phyloP scores from a whole-genome alignment of 139 green algal genomes.

The Pseudopediastrum boryanum region DNA sequence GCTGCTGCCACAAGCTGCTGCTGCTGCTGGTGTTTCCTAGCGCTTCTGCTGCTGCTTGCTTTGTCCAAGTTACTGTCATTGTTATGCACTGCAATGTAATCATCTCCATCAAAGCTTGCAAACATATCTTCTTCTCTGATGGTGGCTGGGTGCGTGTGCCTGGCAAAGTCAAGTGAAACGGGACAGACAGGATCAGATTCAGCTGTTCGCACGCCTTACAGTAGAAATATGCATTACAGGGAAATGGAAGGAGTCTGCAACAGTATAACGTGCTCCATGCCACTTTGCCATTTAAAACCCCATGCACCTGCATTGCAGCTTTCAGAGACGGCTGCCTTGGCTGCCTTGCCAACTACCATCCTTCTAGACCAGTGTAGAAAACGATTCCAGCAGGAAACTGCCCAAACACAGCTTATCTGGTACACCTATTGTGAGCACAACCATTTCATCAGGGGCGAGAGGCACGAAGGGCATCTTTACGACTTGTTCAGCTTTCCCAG shows the following conservation, averaged over 20 bases:
- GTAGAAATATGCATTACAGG: neutral
- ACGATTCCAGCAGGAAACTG: neutral
- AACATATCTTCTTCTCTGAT: constrained; percentile 23
- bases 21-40: neutral
- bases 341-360: no score
- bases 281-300: no score
- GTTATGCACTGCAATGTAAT: constrained; percentile 19
- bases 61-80: neutral
- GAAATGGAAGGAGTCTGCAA: neutral
- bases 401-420: neutral
- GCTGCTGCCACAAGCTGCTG: neutral
- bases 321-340: no score
- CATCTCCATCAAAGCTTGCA: constrained; percentile 15
- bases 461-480: neutral
- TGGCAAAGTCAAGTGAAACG: neutral
- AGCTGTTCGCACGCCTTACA: neutral
- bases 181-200: neutral
- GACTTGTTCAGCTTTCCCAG: neutral
- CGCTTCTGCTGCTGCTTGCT: neutral
- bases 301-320: no score
- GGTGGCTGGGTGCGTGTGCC: constrained; percentile 6
- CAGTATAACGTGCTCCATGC: no score
- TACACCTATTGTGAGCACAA: neutral
- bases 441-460: neutral
- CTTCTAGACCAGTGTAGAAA: neutral